These are phyloP conservation scores for Fomitopsis betulina DNA, from an alignment of 1,284 basidiomycete genomes.

Conservation along the genomic window DNA sequence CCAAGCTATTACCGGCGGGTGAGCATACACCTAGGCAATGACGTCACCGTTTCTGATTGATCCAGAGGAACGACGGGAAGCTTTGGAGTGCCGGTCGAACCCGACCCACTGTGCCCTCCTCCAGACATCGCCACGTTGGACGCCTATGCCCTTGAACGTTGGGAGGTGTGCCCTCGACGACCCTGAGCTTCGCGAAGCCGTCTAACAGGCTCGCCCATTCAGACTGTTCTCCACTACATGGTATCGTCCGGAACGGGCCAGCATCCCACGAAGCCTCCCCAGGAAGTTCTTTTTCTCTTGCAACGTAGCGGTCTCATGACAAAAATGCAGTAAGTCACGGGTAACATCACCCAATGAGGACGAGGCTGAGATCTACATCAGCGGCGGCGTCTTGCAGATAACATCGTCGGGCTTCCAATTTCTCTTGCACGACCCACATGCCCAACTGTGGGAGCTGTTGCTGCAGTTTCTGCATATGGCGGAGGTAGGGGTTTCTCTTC, in stretches of 20 bases:
- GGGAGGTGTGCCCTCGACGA: conserved; percentile 68
- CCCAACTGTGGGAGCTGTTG: conserved; percentile 95
- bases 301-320: conserved; percentile 87
- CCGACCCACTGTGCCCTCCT: conserved; percentile 50
- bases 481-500: conserved; percentile 46
- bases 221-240: conserved; percentile 98
- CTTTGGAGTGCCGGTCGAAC: conserved; percentile 83
- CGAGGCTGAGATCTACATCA: conserved; percentile 24
- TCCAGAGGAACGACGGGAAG: conserved; percentile 82
- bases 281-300: conserved; percentile 81
- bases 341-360: not conserved
- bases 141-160: conserved; percentile 84
- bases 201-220: conserved; percentile 5
- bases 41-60: conserved; percentile 10
- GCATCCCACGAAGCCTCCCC: conserved; percentile 64
- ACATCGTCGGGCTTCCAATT: conserved; percentile 98
- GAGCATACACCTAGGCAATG: conserved; percentile 26
- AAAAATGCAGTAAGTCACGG: conserved; percentile 42
- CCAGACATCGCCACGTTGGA: conserved; percentile 70
- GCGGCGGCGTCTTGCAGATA: conserved; percentile 67
- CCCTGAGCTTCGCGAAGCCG: conserved; percentile 7
- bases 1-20: conserved; percentile 93
- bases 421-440: conserved; percentile 92
- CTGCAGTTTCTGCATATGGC: conserved; percentile 85
- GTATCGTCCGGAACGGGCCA: conserved; percentile 86